A percentile compares a stretch with the other conserved stretches of the same genome.
phyloP scores from a whole-genome alignment of 1,139 yeast genomes.

The Kodamaea plutei region DNA sequence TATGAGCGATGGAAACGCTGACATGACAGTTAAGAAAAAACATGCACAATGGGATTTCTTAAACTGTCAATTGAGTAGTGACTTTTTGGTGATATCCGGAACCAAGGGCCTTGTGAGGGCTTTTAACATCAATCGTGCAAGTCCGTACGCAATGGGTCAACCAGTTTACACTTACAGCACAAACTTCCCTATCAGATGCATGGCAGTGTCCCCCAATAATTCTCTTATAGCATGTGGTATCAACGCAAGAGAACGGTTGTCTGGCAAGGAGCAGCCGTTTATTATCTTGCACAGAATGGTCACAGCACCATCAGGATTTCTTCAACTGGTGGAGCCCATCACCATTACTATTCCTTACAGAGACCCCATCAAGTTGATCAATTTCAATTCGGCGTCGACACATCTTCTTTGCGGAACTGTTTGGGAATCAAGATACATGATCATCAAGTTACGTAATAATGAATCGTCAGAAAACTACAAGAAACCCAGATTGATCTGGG shows the following conservation, averaged over 20 bases:
- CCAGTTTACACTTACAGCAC: slow-evolving; percentile 68
- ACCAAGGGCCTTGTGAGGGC: slow-evolving; percentile 69
- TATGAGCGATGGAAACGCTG: slow-evolving; percentile 17
- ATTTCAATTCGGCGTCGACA: slow-evolving; percentile 66
- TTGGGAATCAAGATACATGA: slow-evolving; percentile 73
- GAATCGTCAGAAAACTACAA: slow-evolving; percentile 27
- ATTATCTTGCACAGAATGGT: slow-evolving; percentile 59
- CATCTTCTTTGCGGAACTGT: slow-evolving; percentile 81
- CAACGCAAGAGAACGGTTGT: slow-evolving; percentile 68
- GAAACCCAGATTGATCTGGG: slow-evolving; percentile 61
- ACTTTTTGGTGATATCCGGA: slow-evolving; percentile 65
- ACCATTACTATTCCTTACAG: slow-evolving; percentile 81
- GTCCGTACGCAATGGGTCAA: slow-evolving; percentile 44
- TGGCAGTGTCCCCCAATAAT: slow-evolving; percentile 65
- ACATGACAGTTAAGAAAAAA: slow-evolving; percentile 21
- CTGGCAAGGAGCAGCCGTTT: slow-evolving; percentile 76
- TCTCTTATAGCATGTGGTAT: slow-evolving; percentile 74
- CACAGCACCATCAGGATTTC: slow-evolving; percentile 12
- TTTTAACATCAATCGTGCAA: slow-evolving; percentile 45
- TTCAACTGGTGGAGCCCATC: slow-evolving; percentile 49
- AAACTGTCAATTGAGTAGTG: slow-evolving; percentile 59
- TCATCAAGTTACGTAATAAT: slow-evolving; percentile 56
- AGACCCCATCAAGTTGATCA: slow-evolving; percentile 74
- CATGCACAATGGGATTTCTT: slow-evolving; percentile 59
- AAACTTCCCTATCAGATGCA: slow-evolving; percentile 73